These are phyloP conservation scores for Psilocybe sp. DNA, from an alignment of 768 basidiomycete species.

Conservation along the genomic window DNA sequence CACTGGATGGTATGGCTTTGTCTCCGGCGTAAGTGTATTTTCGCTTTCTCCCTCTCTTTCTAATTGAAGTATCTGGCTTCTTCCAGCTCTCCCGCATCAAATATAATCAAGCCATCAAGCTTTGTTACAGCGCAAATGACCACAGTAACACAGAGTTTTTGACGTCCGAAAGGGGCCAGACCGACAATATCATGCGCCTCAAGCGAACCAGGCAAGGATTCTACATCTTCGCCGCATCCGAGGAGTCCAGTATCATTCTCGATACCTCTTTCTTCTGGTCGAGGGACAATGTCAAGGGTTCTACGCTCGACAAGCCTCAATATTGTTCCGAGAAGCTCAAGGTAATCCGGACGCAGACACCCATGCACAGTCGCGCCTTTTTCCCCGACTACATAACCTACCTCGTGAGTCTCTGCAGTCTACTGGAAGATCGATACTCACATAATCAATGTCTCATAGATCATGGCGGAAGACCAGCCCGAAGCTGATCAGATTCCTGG, in stretches of 20 bases:
- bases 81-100: neutral
- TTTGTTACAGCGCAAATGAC: neutral
- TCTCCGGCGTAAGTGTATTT: neutral
- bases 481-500: neutral
- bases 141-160: neutral
- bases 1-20: neutral
- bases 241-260: neutral
- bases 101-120: slow-evolving; percentile 1
- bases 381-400: slow-evolving; percentile 3
- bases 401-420: neutral
- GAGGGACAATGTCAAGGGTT: neutral
- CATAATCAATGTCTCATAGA: neutral
- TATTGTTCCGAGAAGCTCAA: neutral
- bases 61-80: neutral
- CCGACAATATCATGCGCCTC: slow-evolving; percentile 1
- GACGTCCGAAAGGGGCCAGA: neutral
- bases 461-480: neutral
- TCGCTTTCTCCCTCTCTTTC: too few relatives aligned
- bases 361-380: neutral
- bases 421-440: too few relatives aligned
- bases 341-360: neutral
- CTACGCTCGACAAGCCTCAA: neutral
- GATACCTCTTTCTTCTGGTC: neutral
- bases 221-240: neutral
- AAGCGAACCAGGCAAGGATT: neutral